These are phyloP conservation scores for Plasmodium ovale DNA, from an alignment of 169 alveolate species.

Conservation along the genomic window DNA sequence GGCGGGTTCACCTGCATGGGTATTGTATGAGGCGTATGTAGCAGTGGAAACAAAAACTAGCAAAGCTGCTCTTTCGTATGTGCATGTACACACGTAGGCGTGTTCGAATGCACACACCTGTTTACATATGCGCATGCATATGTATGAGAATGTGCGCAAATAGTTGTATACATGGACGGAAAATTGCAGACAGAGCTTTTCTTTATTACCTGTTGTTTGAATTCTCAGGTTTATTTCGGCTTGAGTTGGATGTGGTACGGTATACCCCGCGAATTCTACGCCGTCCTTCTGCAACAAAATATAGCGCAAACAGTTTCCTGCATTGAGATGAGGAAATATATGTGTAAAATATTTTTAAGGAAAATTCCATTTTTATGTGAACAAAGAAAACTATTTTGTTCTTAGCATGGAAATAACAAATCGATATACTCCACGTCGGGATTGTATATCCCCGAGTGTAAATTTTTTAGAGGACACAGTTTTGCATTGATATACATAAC, in stretches of 20 bases:
- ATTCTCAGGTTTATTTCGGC: constrained; percentile 87
- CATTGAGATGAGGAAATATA: neutral
- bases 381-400: too few species aligned
- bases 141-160: too few species aligned
- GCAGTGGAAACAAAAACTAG: too few species aligned
- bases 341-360: neutral
- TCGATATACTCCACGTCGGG: too few species aligned
- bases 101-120: too few species aligned
- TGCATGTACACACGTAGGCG: too few species aligned
- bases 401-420: too few species aligned
- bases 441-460: too few species aligned
- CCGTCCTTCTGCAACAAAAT: constrained; percentile 85
- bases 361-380: too few species aligned
- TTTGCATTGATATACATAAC: too few species aligned
- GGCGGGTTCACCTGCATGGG: constrained; percentile 84
- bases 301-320: constrained; percentile 85
- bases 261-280: constrained; percentile 90
- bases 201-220: constrained; percentile 87
- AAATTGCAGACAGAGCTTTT: neutral
- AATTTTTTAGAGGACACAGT: too few species aligned
- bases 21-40: neutral
- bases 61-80: too few species aligned
- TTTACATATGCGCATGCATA: neutral
- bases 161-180: neutral
- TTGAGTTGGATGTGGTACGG: constrained; percentile 91